These are phyloP conservation scores for Pythium coloratum DNA, from an alignment of 352 stramenopile species.

Conservation along the genomic window DNA sequence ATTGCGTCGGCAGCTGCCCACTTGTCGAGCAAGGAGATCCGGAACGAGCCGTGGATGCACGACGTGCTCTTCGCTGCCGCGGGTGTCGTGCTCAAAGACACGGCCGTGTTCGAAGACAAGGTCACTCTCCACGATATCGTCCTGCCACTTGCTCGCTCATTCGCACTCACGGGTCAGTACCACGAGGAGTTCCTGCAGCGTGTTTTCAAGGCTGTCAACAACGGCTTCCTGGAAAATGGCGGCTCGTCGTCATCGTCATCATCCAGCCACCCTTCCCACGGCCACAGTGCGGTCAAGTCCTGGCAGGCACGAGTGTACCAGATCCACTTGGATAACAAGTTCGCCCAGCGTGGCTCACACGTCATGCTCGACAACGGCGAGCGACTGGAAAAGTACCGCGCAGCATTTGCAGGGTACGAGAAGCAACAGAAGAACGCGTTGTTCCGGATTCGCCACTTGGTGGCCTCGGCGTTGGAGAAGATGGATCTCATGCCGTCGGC, in stretches of 20 bases:
- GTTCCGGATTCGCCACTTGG: constrained; percentile 58
- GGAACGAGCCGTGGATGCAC: constrained; percentile 49
- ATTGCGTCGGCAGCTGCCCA: constrained; percentile 48
- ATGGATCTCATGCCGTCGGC: constrained; percentile 40
- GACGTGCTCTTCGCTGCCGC: constrained; percentile 42
- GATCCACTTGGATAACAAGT: constrained; percentile 58
- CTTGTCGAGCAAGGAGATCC: constrained; percentile 50
- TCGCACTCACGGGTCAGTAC: constrained; percentile 55
- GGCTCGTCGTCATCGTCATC: constrained; percentile 16
- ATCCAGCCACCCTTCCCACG: constrained; percentile 15
- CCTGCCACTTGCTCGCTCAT: constrained; percentile 48
- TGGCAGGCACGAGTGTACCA: constrained; percentile 51
- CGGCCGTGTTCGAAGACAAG: constrained; percentile 14
- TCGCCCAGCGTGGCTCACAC: constrained; percentile 33
- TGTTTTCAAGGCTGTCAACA: constrained; percentile 47
- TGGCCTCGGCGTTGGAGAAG: constrained; percentile 53
- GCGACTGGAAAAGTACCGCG: constrained; percentile 39
- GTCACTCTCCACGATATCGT: constrained; percentile 29
- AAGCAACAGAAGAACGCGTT: constrained; percentile 53
- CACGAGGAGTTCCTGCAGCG: constrained; percentile 47
- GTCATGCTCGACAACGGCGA: constrained; percentile 32
- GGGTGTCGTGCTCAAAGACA: constrained; percentile 35
- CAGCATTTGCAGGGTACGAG: constrained; percentile 47
- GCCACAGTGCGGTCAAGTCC: constrained; percentile 1
- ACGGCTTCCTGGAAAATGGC: constrained; percentile 38